These are phyloP conservation scores for Alternaria dauci DNA, from an alignment of 2,329 filamentous ascomycete species.

Conservation along the genomic window DNA sequence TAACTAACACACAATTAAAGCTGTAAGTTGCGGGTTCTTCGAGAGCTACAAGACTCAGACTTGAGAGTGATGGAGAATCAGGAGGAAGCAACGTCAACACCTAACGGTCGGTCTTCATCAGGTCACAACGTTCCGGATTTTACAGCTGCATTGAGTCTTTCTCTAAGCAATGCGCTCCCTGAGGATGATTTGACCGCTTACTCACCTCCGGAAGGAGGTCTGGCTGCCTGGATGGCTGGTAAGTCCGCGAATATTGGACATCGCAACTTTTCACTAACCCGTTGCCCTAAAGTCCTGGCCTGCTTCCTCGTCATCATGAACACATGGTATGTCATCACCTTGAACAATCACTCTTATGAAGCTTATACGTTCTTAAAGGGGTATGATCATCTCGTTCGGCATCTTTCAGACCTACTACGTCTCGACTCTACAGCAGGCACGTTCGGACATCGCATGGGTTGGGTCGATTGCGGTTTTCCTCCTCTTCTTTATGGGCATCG, in stretches of 20 bases:
- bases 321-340: neutral
- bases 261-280: neutral
- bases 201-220: neutral
- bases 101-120: too few species aligned
- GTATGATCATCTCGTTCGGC: slow-evolving; percentile 36
- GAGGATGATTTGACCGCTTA: neutral
- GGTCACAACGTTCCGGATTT: too few species aligned
- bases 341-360: neutral
- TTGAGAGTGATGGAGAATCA: too few species aligned
- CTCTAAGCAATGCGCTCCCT: too few species aligned
- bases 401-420: slow-evolving; percentile 44
- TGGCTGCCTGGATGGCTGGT: neutral
- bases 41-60: too few species aligned
- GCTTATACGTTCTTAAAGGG: slow-evolving; percentile 29
- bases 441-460: slow-evolving; percentile 60
- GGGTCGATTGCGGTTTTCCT: slow-evolving; percentile 59
- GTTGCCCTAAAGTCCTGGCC: neutral
- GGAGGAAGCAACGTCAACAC: too few species aligned
- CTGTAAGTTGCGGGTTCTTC: too few species aligned
- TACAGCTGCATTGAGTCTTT: too few species aligned
- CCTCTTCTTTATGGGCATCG: slow-evolving; percentile 55
- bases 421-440: slow-evolving; percentile 42
- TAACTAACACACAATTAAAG: too few species aligned
- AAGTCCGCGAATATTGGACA: neutral
- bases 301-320: slow-evolving; percentile 1